A percentile compares a stretch with the other conserved stretches of the same genome.
Conservation (phyloP, 768 basidiomycete species). For the Leccinellum albellum region DNA sequence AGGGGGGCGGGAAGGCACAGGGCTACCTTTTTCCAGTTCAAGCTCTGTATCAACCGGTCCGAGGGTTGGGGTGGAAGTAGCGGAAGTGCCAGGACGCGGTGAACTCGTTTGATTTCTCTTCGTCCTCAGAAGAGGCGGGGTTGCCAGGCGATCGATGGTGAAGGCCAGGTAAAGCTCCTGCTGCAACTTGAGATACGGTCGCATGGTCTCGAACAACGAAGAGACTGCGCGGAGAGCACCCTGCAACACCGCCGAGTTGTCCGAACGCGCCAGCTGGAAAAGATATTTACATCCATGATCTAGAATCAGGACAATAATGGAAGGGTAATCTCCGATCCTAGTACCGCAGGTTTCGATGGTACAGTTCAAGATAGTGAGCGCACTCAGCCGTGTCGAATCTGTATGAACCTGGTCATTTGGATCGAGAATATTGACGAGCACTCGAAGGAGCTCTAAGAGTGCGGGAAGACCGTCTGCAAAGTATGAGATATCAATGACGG, state of each 20-base stretch:
- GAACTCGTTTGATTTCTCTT: slow-evolving; percentile 39
- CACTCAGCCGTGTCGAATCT: slow-evolving; percentile 88
- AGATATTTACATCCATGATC: slow-evolving; percentile 95
- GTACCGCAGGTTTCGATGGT: slow-evolving; percentile 83
- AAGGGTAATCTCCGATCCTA: slow-evolving; percentile 72
- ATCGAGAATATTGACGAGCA: slow-evolving; percentile 92
- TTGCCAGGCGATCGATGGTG: slow-evolving; percentile 84
- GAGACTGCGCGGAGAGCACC: slow-evolving; percentile 80
- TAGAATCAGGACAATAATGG: slow-evolving; percentile 69
- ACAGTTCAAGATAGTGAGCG: slow-evolving; percentile 81
- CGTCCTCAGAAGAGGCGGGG: slow-evolving; percentile 38
- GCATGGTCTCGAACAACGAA: slow-evolving; percentile 85
- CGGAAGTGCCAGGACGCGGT: slow-evolving; percentile 52
- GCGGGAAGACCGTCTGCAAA: slow-evolving; percentile 82
- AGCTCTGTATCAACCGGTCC: slow-evolving; percentile 35
- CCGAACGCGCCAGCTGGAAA: slow-evolving; percentile 93
- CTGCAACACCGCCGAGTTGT: slow-evolving; percentile 76
- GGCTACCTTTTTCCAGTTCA: slow-evolving; percentile 46
- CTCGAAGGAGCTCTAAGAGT: slow-evolving; percentile 86
- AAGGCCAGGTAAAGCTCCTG: slow-evolving; percentile 94
- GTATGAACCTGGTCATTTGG: slow-evolving; percentile 94
- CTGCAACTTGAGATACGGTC: slow-evolving; percentile 83
- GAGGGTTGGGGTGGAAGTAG: slow-evolving; percentile 40
- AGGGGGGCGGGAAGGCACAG: slow-evolving; percentile 52
- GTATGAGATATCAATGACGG: neutral